A percentile compares a stretch with the other conserved stretches of the same genome.
Conservation (phyloP, 371 early-diverging fungal genomes). For the Mortierella sp. region DNA sequence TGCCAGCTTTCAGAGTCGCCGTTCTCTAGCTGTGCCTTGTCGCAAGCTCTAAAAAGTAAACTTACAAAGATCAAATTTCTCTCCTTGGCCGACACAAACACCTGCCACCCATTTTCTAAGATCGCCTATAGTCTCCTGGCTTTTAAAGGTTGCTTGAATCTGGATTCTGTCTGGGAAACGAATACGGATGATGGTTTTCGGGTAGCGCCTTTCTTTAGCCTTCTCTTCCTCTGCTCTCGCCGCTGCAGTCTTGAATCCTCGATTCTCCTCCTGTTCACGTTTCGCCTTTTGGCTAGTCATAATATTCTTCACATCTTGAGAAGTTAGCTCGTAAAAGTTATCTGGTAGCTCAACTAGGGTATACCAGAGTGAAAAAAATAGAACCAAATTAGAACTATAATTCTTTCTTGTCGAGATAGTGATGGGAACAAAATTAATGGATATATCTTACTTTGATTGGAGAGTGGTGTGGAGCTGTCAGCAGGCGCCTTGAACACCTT, state of each 20-base stretch:
- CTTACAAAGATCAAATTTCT: slow-evolving; percentile 50
- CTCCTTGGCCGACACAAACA: slow-evolving; percentile 51
- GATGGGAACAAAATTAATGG: neutral
- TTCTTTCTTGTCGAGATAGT: neutral
- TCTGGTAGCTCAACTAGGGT: slow-evolving; percentile 70
- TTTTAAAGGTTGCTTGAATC: slow-evolving; percentile 66
- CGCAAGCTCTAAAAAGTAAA: neutral
- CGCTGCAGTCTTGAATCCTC: slow-evolving; percentile 70
- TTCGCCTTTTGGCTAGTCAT: slow-evolving; percentile 56
- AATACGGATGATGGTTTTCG: slow-evolving; percentile 73
- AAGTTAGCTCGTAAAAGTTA: slow-evolving; percentile 71
- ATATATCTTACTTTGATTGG: slow-evolving; percentile 55
- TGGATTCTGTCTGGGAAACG: slow-evolving; percentile 69
- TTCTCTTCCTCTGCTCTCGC: slow-evolving; percentile 68
- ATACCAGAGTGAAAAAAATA: neutral
- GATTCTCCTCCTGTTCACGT: slow-evolving; percentile 56
- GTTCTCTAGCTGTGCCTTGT: neutral
- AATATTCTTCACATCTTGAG: slow-evolving; percentile 64
- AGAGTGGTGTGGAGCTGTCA: slow-evolving; percentile 35
- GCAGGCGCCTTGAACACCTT: slow-evolving; percentile 48
- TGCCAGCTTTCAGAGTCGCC: neutral
- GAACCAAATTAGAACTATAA: neutral
- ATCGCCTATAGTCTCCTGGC: slow-evolving; percentile 59
- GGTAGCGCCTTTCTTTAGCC: slow-evolving; percentile 63
- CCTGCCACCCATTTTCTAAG: slow-evolving; percentile 36